Percentiles rank a stretch among this genome's conserved stretches.
Conservation (phyloP, 805 yeast species). For the Clavispora santaluciae region DNA sequence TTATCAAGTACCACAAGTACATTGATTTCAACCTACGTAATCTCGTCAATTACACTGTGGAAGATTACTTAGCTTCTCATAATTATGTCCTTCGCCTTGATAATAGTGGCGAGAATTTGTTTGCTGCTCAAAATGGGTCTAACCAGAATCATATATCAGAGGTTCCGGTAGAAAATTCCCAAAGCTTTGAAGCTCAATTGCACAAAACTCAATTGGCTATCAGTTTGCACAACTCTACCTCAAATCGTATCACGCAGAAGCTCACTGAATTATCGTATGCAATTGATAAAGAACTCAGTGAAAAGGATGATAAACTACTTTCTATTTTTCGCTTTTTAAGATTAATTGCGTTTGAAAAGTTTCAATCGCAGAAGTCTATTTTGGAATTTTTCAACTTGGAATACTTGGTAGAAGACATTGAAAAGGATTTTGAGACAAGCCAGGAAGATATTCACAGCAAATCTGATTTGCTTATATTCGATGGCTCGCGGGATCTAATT, state of each 20-base stretch:
- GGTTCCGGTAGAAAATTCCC: conserved; percentile 13
- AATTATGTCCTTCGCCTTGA: conserved; percentile 23
- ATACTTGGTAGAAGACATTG: conserved; percentile 25
- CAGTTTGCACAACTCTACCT: conserved; percentile 28
- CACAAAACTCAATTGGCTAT: conserved; percentile 32
- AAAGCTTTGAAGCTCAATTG: conserved; percentile 35
- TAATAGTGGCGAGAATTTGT: conserved; percentile 4
- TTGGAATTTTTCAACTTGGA: conserved; percentile 29
- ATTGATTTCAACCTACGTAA: conserved; percentile 23
- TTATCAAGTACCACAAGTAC: conserved; percentile 21
- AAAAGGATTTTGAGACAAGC: conserved; percentile 11
- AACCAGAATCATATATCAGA: conserved; percentile 1
- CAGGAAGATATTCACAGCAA: conserved; percentile 9
- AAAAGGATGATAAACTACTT: conserved; percentile 30
- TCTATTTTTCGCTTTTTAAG: conserved; percentile 23
- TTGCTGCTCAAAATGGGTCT: neutral
- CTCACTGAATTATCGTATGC: conserved; percentile 34
- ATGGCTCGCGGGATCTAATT: conserved; percentile 26
- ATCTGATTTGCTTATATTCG: conserved; percentile 12
- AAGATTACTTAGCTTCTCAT: conserved; percentile 26
- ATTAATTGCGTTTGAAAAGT: conserved; percentile 20
- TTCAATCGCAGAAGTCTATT: conserved; percentile 24
- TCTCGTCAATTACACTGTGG: conserved; percentile 21
- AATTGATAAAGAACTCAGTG: conserved; percentile 34
- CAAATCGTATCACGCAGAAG: conserved; percentile 34